Percentiles rank a stretch among this genome's conserved stretches.
Evolutionary conservation across 768 basidiomycete species (phyloP).

Genomic region (Hypholoma fasciculare): DNA sequence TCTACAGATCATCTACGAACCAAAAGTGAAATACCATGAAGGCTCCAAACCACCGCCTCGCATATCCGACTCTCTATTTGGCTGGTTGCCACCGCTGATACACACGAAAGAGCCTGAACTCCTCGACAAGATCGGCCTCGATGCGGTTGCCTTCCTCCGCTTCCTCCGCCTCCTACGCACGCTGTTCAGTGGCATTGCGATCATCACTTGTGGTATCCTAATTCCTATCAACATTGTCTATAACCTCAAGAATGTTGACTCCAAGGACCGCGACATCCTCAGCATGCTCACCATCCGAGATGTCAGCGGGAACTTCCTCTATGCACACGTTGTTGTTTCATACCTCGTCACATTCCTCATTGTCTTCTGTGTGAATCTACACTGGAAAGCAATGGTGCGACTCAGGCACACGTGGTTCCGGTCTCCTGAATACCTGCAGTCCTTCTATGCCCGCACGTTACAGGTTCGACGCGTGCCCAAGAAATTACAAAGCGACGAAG

Average conservation of each 20-base stretch:
- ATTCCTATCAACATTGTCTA: slow-evolving; percentile 86
- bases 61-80: slow-evolving; percentile 80
- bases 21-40: slow-evolving; percentile 89
- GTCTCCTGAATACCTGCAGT: slow-evolving; percentile 82
- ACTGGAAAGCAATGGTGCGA: slow-evolving; percentile 78
- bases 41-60: slow-evolving; percentile 77
- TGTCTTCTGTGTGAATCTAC: slow-evolving; percentile 66
- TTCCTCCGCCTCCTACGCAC: slow-evolving; percentile 85
- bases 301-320: slow-evolving; percentile 69
- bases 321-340: slow-evolving; percentile 80
- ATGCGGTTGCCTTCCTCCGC: slow-evolving; percentile 90
- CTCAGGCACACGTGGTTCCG: slow-evolving; percentile 89
- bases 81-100: slow-evolving; percentile 88
- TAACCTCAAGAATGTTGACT: slow-evolving; percentile 68
- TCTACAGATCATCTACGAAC: slow-evolving; percentile 81
- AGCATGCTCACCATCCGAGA: slow-evolving; percentile 88
- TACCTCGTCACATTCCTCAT: slow-evolving; percentile 81
- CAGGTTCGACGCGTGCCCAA: slow-evolving; percentile 79
- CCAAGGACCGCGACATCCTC: slow-evolving; percentile 56
- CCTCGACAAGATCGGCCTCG: slow-evolving; percentile 85
- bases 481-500: slow-evolving; percentile 83
- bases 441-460: slow-evolving; percentile 93
- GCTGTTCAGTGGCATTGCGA: slow-evolving; percentile 65
- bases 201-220: slow-evolving; percentile 69
- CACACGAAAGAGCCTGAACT: slow-evolving; percentile 88